A percentile compares a stretch with the other conserved stretches of the same genome.
Conservation (phyloP, 2,329 filamentous ascomycete species). For the Penicillium sumatraense region DNA sequence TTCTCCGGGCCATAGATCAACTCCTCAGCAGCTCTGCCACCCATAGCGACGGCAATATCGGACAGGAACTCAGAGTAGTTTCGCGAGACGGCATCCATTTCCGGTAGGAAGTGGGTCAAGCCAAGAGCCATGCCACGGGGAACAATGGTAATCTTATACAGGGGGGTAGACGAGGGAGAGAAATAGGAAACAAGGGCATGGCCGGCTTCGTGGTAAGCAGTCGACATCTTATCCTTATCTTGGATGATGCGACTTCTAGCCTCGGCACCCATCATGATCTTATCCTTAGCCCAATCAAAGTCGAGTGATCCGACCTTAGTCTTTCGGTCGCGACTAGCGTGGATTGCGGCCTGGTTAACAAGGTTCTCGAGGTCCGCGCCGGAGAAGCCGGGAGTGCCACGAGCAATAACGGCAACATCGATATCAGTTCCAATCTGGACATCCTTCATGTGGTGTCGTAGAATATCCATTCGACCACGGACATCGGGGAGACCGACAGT, state of each 20-base stretch:
- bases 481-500: slow-evolving; percentile 89
- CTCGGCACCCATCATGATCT: slow-evolving; percentile 96
- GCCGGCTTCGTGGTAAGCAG: slow-evolving; percentile 95
- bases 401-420: slow-evolving; percentile 80
- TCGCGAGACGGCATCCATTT: slow-evolving; percentile 89
- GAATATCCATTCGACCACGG: slow-evolving; percentile 86
- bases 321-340: slow-evolving; percentile 86
- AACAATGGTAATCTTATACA: slow-evolving; percentile 98
- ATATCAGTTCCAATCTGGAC: slow-evolving; percentile 81
- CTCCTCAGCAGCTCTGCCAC: slow-evolving; percentile 87
- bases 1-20: slow-evolving; percentile 89
- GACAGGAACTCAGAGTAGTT: slow-evolving; percentile 84
- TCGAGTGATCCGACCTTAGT: slow-evolving; percentile 75
- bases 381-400: slow-evolving; percentile 87
- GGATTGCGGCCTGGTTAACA: slow-evolving; percentile 93
- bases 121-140: slow-evolving; percentile 86
- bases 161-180: slow-evolving; percentile 71
- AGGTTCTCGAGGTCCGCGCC: slow-evolving; percentile 96
- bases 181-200: slow-evolving; percentile 91
- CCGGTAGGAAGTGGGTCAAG: slow-evolving; percentile 83
- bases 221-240: slow-evolving; percentile 91
- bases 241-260: slow-evolving; percentile 86
- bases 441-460: slow-evolving; percentile 92
- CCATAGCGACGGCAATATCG: slow-evolving; percentile 78
- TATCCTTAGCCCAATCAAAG: slow-evolving; percentile 97